Percentiles rank a stretch among this genome's conserved stretches.
Evolutionary conservation across 331 rosid species (phyloP).

Genomic region (Ulmus americana): DNA sequence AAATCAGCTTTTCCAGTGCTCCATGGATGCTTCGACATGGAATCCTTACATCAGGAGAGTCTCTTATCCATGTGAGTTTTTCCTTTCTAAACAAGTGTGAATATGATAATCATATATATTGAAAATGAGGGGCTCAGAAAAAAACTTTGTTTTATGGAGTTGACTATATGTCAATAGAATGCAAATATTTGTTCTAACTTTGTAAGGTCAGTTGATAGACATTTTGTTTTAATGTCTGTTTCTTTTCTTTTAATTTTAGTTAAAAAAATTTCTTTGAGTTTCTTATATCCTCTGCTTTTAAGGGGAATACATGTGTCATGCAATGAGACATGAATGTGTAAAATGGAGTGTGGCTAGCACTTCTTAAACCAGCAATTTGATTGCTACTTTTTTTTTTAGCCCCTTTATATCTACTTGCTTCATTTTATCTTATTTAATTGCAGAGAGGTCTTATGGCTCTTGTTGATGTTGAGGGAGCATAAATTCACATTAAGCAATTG

Average conservation of each 20-base stretch:
- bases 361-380: too few species aligned
- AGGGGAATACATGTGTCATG: too few species aligned
- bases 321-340: too few species aligned
- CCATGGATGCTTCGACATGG: slow-evolving; percentile 81
- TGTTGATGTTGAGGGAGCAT: slow-evolving; percentile 96
- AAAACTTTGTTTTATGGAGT: not conserved
- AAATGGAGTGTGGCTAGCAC: too few species aligned
- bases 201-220: too few species aligned
- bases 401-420: not conserved
- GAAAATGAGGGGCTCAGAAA: not conserved
- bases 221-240: too few species aligned
- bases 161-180: not conserved
- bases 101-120: slow-evolving; percentile 1
- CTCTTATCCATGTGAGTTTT: slow-evolving; percentile 70
- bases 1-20: slow-evolving; percentile 81
- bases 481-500: slow-evolving; percentile 69
- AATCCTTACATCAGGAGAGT: slow-evolving; percentile 63
- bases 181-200: not conserved
- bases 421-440: slow-evolving; percentile 15
- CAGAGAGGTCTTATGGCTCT: slow-evolving; percentile 97
- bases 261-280: too few species aligned
- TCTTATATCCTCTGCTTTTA: too few species aligned
- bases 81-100: not conserved
- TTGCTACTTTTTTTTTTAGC: too few species aligned
- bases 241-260: too few species aligned